phyloP scores from a whole-genome alignment of 2,329 filamentous ascomycete genomes.

The Fonsecaea nubica region DNA sequence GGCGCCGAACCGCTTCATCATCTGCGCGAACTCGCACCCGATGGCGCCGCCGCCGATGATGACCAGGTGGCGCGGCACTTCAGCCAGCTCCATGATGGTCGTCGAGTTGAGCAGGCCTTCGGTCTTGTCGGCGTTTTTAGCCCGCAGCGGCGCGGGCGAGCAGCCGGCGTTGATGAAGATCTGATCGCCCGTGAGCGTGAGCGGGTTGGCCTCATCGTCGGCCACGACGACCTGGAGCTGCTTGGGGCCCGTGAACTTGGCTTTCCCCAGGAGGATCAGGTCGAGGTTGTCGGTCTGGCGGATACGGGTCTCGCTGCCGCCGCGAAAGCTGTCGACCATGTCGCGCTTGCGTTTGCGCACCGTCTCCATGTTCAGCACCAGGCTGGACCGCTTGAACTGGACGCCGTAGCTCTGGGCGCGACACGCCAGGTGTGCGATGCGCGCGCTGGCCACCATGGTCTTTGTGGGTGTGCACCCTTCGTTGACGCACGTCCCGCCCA shows the following conservation, averaged over 20 bases:
- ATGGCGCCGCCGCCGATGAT: slow-evolving; percentile 62
- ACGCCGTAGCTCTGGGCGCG: slow-evolving; percentile 58
- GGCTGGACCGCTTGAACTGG: slow-evolving; percentile 40
- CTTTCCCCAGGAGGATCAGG: slow-evolving; percentile 53
- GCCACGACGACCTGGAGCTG: slow-evolving; percentile 47
- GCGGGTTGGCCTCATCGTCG: slow-evolving; percentile 36
- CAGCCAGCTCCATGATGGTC: slow-evolving; percentile 39
- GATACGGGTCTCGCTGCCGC: slow-evolving; percentile 55
- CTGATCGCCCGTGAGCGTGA: slow-evolving; percentile 44
- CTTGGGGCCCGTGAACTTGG: slow-evolving; percentile 52
- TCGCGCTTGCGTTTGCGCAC: slow-evolving; percentile 61
- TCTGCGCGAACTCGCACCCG: slow-evolving; percentile 61
- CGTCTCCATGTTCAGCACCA: slow-evolving; percentile 56
- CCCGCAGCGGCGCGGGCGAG: slow-evolving; percentile 34
- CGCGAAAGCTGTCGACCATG: slow-evolving; percentile 59
- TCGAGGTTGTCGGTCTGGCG: slow-evolving; percentile 49
- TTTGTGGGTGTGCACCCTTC: slow-evolving; percentile 65
- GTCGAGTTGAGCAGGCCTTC: slow-evolving; percentile 38
- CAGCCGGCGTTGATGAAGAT: slow-evolving; percentile 41
- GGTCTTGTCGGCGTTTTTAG: slow-evolving; percentile 35
- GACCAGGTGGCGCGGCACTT: slow-evolving; percentile 55
- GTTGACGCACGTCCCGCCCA: slow-evolving; percentile 62
- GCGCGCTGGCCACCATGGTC: slow-evolving; percentile 62
- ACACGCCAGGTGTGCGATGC: slow-evolving; percentile 55
- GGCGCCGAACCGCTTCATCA: slow-evolving; percentile 59